These are phyloP conservation scores for Acmispon strigosus DNA, from an alignment of 306 rosid species.

Conservation along the genomic window DNA sequence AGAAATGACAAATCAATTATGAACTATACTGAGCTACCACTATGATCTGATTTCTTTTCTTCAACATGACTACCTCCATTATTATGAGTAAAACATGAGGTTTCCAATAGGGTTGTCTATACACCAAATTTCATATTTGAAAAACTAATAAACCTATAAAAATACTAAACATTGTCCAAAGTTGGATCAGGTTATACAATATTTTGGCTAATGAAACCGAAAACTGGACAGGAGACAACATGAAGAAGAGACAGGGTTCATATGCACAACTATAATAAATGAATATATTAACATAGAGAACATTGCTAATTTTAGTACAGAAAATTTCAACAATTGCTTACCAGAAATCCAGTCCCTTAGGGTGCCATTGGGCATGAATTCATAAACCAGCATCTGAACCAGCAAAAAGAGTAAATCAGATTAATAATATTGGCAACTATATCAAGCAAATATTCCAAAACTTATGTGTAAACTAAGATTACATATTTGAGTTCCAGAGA, in stretches of 20 bases:
- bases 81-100: neutral
- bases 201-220: neutral
- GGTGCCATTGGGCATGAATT: constrained; percentile 86
- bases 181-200: neutral
- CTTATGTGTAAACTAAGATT: neutral
- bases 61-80: neutral
- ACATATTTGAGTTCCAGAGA: neutral
- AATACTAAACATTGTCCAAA: neutral
- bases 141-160: neutral
- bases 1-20: neutral
- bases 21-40: neutral
- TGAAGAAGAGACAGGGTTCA: neutral
- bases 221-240: neutral
- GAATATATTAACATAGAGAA: neutral
- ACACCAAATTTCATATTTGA: neutral
- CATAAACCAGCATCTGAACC: constrained; percentile 85
- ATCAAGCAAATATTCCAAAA: neutral
- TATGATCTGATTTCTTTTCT: neutral
- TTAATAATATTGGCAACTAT: neutral
- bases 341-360: constrained; percentile 81
- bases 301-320: neutral
- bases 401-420: constrained; percentile 27
- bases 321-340: constrained; percentile 22
- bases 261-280: neutral
- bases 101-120: neutral